Conservation (phyloP, 148 eudicot species). For the Dysphania ambrosioides region DNA sequence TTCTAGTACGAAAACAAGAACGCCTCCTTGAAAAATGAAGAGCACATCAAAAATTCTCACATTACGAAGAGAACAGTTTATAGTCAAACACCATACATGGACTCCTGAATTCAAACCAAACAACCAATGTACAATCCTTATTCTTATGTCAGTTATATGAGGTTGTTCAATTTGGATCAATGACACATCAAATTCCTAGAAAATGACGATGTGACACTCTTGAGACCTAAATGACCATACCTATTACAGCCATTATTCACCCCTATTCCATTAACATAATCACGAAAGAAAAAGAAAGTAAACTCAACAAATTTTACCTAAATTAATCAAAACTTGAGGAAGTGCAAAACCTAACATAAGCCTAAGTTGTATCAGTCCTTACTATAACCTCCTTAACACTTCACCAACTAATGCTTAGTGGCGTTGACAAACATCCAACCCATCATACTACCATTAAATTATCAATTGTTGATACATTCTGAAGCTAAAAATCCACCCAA, state of each 20-base stretch:
- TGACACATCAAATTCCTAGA: neutral
- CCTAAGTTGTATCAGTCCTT: neutral
- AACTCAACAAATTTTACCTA: neutral
- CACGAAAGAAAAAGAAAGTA: neutral
- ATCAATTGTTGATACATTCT: neutral
- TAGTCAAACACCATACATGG: neutral
- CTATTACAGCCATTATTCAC: no score
- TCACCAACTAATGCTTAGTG: neutral
- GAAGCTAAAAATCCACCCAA: no score
- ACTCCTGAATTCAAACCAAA: neutral
- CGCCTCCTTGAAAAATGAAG: no score
- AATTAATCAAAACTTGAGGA: neutral
- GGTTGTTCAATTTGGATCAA: neutral
- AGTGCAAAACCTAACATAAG: neutral
- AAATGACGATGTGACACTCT: no score
- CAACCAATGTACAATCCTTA: neutral
- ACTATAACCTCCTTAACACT: neutral
- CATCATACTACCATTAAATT: neutral
- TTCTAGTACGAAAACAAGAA: neutral
- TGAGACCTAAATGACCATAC: no score
- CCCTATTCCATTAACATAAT: neutral
- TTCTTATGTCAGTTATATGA: no score
- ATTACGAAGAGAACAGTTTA: neutral
- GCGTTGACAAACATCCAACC: neutral
- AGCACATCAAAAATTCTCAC: neutral